Base-by-base conservation (phyloP, 768 basidiomycete genomes). In the Tricholoma furcatifolium region DNA sequence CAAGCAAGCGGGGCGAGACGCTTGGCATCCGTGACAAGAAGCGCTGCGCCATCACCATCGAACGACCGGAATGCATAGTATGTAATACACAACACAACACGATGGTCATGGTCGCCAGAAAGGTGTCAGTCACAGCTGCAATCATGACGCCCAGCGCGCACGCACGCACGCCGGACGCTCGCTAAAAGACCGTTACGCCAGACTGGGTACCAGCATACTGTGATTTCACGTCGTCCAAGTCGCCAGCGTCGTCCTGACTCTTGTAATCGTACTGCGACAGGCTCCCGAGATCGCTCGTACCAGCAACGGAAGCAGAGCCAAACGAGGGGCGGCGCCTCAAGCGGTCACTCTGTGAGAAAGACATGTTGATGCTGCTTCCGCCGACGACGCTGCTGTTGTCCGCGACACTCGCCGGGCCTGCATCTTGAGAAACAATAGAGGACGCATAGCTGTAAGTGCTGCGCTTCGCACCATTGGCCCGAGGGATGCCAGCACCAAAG, bases 381-480 rank as follows among this genome's bases (percentile, higher is more conserved):
- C 83, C 83, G 34, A 82, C 72, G 43, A 91, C 81, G 60, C 88
- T 87, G 58, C 79, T 76, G 40, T 70, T 74, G 57, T 87, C 85
- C 10, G 79, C 78, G 43, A 76, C 72, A 55, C 77, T 78, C n/a
- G 27, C 27, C 27, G 81, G 79, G 1, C 87, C 86, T 34, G 79
- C 87, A 67, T 96, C 93, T 66, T 97, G 95, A 14, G 93, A 96
- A 52, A 96, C 87, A 68, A 95, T 91, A 17, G 93, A 95, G 32
- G 89, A 91, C 3, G 94, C 93, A 63, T 94, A 94, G 60, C 84
- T 77, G 65, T 93, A 89, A 24, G 80, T 77, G 70, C 87, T 87
- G 56, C 88, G 84, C 68, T 92, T 93, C 4, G 78, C 79, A 35
- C 81, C 84, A 54, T 81, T 79, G 39, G 74, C 75, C 15, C 91